Percentiles rank a stretch among this genome's conserved stretches.
Conservation (phyloP, 2,329 filamentous ascomycete genomes). For the Xylariaceae sp. region DNA sequence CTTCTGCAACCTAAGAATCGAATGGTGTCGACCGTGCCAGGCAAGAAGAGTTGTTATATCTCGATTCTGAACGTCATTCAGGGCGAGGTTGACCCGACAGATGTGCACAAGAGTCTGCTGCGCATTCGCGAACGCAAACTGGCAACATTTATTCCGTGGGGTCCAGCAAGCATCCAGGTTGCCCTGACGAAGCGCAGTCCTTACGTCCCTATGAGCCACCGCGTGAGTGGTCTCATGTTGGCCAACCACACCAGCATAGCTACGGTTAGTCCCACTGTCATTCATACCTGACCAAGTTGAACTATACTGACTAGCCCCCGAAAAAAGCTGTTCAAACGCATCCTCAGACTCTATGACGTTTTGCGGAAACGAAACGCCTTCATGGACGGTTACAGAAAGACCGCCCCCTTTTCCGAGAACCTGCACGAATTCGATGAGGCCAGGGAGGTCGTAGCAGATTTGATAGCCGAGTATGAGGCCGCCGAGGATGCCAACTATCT, state of each 20-base stretch:
- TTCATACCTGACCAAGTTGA: not conserved
- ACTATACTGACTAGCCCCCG: not conserved
- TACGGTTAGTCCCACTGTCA: constrained; percentile 51
- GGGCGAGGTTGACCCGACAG: constrained; percentile 94
- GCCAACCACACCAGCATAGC: constrained; percentile 97
- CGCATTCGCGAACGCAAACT: constrained; percentile 91
- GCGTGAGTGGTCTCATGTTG: constrained; percentile 94
- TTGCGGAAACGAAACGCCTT: constrained; percentile 97
- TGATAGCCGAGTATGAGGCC: constrained; percentile 93
- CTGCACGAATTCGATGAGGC: constrained; percentile 94
- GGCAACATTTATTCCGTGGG: constrained; percentile 97
- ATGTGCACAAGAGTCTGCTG: constrained; percentile 95
- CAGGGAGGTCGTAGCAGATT: constrained; percentile 80
- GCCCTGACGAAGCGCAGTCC: constrained; percentile 94
- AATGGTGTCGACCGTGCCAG: constrained; percentile 94
- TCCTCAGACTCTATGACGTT: constrained; percentile 85
- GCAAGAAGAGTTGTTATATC: constrained; percentile 98
- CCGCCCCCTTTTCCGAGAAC: constrained; percentile 86
- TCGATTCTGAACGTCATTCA: constrained; percentile 98
- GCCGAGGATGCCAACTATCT: constrained; percentile 89
- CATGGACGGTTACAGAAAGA: constrained; percentile 93
- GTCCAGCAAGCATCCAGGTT: constrained; percentile 94
- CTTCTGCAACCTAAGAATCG: constrained; percentile 96
- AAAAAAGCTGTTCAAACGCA: constrained; percentile 77
- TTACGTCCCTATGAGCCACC: constrained; percentile 88